These are phyloP conservation scores for Penicillium pulvis DNA, from an alignment of 495 filamentous ascomycete genomes.

Conservation along the genomic window DNA sequence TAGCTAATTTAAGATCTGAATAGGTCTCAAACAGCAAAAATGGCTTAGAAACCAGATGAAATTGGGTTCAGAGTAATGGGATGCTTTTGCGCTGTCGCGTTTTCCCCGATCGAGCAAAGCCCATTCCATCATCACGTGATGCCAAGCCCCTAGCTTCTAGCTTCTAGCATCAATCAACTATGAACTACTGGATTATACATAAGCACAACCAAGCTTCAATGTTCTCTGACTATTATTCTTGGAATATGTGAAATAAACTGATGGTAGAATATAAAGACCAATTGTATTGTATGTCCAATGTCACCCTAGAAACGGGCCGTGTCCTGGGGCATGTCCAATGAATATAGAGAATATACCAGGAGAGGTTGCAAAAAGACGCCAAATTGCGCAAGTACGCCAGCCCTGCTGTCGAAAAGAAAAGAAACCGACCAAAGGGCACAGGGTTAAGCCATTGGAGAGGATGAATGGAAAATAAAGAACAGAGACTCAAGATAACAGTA, in stretches of 20 bases:
- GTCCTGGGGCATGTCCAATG: conserved; percentile 11
- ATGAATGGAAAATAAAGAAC: conserved; percentile 1
- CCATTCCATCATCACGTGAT: conserved; percentile 19
- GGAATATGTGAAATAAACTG: neutral
- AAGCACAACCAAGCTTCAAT: neutral
- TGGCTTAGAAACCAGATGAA: conserved; percentile 5
- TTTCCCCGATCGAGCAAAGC: conserved; percentile 39
- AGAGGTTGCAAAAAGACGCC: conserved; percentile 14
- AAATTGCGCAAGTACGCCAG: conserved; percentile 23
- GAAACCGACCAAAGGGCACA: neutral
- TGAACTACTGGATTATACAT: neutral
- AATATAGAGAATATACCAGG: conserved; percentile 19
- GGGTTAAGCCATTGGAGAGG: neutral
- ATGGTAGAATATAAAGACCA: neutral
- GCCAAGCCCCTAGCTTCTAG: neutral
- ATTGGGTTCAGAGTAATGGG: conserved; percentile 12
- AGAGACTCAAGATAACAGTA: conserved; percentile 1
- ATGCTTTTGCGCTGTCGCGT: conserved; percentile 42
- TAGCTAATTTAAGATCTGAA: neutral
- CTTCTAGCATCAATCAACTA: too few relatives aligned
- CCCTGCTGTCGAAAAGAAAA: conserved; percentile 17
- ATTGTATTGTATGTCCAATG: conserved; percentile 14
- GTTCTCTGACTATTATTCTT: neutral
- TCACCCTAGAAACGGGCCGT: neutral
- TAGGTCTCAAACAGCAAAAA: neutral